phyloP scores from a whole-genome alignment of 805 yeast genomes.

The Candida argentea region DNA sequence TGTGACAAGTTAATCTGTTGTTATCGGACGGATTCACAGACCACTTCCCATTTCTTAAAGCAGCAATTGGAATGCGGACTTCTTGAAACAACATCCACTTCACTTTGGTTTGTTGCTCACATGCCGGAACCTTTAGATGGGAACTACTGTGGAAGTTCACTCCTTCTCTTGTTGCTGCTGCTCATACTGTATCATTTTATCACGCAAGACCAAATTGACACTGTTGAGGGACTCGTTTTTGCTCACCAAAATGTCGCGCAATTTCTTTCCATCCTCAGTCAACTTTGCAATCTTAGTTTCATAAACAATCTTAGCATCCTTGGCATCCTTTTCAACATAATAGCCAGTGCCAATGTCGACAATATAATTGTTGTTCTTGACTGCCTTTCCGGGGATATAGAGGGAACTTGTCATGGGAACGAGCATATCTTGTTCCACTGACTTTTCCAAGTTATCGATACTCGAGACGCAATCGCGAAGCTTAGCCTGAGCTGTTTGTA shows the following conservation, averaged over 20 bases:
- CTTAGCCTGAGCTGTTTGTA: conserved; percentile 71
- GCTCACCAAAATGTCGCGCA: conserved; percentile 65
- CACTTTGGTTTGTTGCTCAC: not conserved
- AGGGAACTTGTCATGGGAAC: conserved; percentile 86
- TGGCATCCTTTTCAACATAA: conserved; percentile 67
- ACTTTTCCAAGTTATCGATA: conserved; percentile 43
- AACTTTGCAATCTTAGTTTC: conserved; percentile 64
- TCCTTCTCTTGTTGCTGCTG: conserved; percentile 11
- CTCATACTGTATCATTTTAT: conserved; percentile 40
- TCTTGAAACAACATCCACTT: not conserved
- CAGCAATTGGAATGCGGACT: too few species aligned
- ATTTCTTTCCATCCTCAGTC: conserved; percentile 60
- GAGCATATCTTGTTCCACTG: conserved; percentile 37
- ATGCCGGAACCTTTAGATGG: too few species aligned
- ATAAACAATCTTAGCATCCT: conserved; percentile 64
- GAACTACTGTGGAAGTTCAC: not conserved
- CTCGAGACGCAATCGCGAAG: conserved; percentile 73
- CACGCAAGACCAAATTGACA: conserved; percentile 48
- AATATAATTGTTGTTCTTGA: conserved; percentile 56
- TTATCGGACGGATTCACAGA: too few species aligned
- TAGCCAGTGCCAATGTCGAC: conserved; percentile 97
- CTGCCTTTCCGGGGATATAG: conserved; percentile 77
- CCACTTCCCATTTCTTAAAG: too few species aligned
- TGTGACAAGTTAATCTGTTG: too few species aligned
- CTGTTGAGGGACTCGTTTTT: conserved; percentile 56